Base-by-base conservation (phyloP, 768 basidiomycete species). In the Sporobolomyces pararoseus region DNA sequence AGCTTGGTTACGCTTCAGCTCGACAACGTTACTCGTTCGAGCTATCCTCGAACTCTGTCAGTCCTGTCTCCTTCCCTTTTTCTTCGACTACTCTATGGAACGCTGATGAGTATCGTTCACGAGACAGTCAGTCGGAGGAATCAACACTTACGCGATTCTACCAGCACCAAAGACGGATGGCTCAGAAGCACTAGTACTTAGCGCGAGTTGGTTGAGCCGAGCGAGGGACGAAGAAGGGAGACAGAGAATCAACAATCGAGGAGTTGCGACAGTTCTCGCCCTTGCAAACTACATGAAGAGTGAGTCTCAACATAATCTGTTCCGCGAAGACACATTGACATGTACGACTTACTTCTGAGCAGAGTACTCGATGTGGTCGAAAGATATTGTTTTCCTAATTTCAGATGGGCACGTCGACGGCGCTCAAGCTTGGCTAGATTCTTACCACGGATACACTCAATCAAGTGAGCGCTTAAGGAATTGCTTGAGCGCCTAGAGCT, bases 281-380 rank as follows among this genome's bases (percentile, higher is more conserved):
- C 81, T 99, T n/a, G 92, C 91, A 4, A 81, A 82, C 57, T 97
- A 89, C 78, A 79, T 96, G 44, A 89, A 88, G 83, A 84, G 95
- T 96, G 67, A 59, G 84, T 75, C 39, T 42, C 17, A 4, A 12
- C n/a, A 2, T 58, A 29, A 2, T 39, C 14, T 29, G 31, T 7
- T 1, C 47, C 19, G 10, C 46, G 44, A 23, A 16, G 32, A 9
- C 31, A 27, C 31, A 6, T 13, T 5, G 4, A 17, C 29, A 35
- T 29, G 46, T 14, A 49, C 63, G 5, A n/a, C 16, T 7, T 23
- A 27, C 7, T 19, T 13, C 3, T 39, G 6, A 14, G 7, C 75
- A 94, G 91, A 84, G 39, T 88, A 89, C 75, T 90, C 91, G 27
- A 84, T 91, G 44, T 99, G 96, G 95, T 89, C 93, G 1, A 95